Evolutionary conservation across 257 asterid genomes (phyloP).

Genomic region (Jaltomata sinuosa): DNA sequence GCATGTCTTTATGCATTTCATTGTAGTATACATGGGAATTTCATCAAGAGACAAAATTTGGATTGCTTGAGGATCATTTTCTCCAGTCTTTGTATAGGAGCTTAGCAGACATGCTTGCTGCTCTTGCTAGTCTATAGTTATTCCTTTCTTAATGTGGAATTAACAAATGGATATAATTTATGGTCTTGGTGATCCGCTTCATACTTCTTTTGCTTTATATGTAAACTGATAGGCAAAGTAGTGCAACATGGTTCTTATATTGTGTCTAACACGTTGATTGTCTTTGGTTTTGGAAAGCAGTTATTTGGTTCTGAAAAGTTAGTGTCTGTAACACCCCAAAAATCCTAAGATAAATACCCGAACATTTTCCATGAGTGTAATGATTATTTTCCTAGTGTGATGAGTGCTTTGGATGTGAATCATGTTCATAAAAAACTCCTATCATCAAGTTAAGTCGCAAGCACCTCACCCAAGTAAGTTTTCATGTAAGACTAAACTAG

Average conservation of each 20-base stretch:
- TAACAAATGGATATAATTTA: not conserved
- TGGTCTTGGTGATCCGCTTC: not conserved
- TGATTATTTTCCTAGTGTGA: too few relatives aligned
- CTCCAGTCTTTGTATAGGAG: not conserved
- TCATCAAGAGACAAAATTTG: not conserved
- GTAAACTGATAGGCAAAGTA: not conserved
- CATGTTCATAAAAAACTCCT: too few relatives aligned
- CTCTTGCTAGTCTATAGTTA: not conserved
- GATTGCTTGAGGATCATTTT: not conserved
- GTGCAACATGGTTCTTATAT: not conserved
- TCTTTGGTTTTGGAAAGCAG: not conserved
- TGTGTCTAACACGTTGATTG: not conserved
- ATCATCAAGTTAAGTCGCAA: too few relatives aligned
- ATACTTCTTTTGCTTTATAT: not conserved
- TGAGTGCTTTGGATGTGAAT: too few relatives aligned
- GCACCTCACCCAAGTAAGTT: too few relatives aligned
- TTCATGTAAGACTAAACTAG: too few relatives aligned
- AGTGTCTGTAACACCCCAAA: too few relatives aligned
- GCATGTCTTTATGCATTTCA: not conserved
- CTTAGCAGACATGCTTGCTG: not conserved
- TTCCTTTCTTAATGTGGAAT: not conserved
- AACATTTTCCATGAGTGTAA: too few relatives aligned
- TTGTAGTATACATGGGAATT: not conserved
- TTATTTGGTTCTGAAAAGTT: not conserved
- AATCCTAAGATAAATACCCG: too few relatives aligned